Percentiles rank a stretch among this genome's conserved stretches.
Conservation (phyloP, 345 rosid species). For the Gossypium sturtianum region DNA sequence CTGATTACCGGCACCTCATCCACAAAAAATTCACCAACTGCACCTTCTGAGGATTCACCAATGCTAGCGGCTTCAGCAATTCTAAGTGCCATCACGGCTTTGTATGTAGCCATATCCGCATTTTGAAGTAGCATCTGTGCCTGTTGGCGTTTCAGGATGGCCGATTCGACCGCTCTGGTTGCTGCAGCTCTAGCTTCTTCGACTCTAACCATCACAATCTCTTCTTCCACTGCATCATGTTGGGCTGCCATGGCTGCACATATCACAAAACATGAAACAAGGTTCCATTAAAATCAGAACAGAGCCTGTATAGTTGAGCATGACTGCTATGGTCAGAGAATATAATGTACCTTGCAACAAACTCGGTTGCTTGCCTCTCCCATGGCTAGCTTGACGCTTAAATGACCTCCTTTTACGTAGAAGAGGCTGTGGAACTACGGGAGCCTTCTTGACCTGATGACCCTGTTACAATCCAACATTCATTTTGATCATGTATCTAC, state of each 20-base stretch:
- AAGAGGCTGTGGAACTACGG: slow-evolving; percentile 48
- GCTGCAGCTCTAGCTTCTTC: slow-evolving; percentile 54
- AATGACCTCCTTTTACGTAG: slow-evolving; percentile 79
- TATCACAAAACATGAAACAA: neutral
- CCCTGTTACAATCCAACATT: slow-evolving; percentile 9
- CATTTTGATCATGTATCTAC: slow-evolving; percentile 16
- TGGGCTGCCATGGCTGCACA: slow-evolving; percentile 40
- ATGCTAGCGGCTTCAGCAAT: slow-evolving; percentile 58
- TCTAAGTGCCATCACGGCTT: slow-evolving; percentile 56
- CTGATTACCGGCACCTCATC: neutral
- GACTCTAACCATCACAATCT: slow-evolving; percentile 28
- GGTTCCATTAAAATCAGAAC: neutral
- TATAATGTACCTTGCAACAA: slow-evolving; percentile 46
- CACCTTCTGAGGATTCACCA: slow-evolving; percentile 28
- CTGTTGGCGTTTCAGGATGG: slow-evolving; percentile 47
- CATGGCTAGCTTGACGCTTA: slow-evolving; percentile 68
- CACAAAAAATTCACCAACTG: slow-evolving; percentile 1
- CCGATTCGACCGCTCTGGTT: slow-evolving; percentile 33
- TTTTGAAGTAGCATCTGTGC: slow-evolving; percentile 70
- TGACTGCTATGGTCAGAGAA: neutral
- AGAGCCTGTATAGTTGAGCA: neutral
- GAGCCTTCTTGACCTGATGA: slow-evolving; percentile 55
- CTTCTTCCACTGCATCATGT: slow-evolving; percentile 44
- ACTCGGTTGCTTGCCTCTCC: slow-evolving; percentile 65
- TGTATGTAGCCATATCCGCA: slow-evolving; percentile 81